A percentile compares a stretch with the other conserved stretches of the same genome.
Conservation (phyloP, 768 basidiomycete genomes). For the Melanogaster broomeanus region DNA sequence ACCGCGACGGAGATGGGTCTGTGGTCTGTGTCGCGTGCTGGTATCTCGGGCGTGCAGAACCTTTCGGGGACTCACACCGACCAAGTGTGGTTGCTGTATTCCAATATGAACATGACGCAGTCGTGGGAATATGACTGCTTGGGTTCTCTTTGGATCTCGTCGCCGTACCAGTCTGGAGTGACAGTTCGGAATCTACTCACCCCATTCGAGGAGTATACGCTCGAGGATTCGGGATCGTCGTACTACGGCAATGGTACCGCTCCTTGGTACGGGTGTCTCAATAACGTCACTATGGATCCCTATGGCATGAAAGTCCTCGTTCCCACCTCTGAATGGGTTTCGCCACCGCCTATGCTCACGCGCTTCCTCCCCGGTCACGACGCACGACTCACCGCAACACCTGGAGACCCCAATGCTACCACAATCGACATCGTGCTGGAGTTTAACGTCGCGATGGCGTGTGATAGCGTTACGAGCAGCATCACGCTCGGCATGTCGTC, state of each 20-base stretch:
- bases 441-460: conserved; percentile 79
- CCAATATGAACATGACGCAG: conserved; percentile 78
- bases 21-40: conserved; percentile 77
- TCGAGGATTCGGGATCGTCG: conserved; percentile 64
- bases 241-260: conserved; percentile 58
- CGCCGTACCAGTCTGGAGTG: conserved; percentile 68
- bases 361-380: conserved; percentile 89
- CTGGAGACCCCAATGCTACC: conserved; percentile 49
- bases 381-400: conserved; percentile 53
- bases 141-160: conserved; percentile 66
- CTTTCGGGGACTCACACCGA: conserved; percentile 61
- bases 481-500: conserved; percentile 71
- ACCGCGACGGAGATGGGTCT: conserved; percentile 86
- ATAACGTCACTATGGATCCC: conserved; percentile 61
- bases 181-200: conserved; percentile 73
- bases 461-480: conserved; percentile 61
- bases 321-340: conserved; percentile 63
- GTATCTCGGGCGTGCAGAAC: conserved; percentile 57
- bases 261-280: conserved; percentile 78
- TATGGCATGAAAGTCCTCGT: conserved; percentile 86
- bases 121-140: conserved; percentile 67
- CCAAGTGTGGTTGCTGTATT: conserved; percentile 82
- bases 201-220: conserved; percentile 79
- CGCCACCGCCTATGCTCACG: conserved; percentile 72
- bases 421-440: conserved; percentile 69